Percentiles rank a stretch among this genome's conserved stretches.
Evolutionary conservation across 345 rosid species (phyloP).

Genomic region (Euphorbia lathyris): DNA sequence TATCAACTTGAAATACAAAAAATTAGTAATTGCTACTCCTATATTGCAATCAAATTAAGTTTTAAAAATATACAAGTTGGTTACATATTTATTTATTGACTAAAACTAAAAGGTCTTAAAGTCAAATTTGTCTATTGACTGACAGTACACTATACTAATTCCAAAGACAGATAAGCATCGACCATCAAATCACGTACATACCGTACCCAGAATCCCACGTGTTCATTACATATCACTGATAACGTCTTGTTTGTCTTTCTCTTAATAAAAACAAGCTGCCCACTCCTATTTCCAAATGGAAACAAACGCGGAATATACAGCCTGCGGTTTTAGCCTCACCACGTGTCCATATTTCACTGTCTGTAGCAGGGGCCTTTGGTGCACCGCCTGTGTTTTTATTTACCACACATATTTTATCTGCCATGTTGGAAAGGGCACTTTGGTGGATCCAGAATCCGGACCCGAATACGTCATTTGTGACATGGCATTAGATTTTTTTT

Average conservation of each 20-base stretch:
- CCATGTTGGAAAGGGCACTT: not conserved
- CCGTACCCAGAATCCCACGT: not conserved
- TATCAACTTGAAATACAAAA: no score
- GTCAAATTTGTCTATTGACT: slow-evolving; percentile 1
- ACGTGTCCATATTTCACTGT: slow-evolving; percentile 10
- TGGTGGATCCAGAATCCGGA: not conserved
- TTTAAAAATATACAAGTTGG: no score
- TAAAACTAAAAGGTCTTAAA: not conserved
- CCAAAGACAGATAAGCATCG: not conserved
- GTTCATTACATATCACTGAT: not conserved
- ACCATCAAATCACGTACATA: not conserved
- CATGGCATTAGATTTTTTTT: not conserved
- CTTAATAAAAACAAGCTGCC: not conserved
- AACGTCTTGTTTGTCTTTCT: slow-evolving; percentile 7
- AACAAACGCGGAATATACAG: slow-evolving; percentile 13
- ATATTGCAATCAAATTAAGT: no score
- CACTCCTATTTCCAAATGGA: not conserved
- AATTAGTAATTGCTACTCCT: no score
- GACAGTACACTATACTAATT: not conserved
- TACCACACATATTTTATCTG: not conserved
- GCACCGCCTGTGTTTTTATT: not conserved
- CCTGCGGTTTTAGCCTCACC: not conserved
- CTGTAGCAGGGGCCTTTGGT: not conserved
- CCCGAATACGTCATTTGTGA: slow-evolving; percentile 21
- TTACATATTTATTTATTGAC: no score